Evolutionary conservation across 2,329 filamentous ascomycete genomes (phyloP).

Genomic region (Stagonosporopsis vannaccii): DNA sequence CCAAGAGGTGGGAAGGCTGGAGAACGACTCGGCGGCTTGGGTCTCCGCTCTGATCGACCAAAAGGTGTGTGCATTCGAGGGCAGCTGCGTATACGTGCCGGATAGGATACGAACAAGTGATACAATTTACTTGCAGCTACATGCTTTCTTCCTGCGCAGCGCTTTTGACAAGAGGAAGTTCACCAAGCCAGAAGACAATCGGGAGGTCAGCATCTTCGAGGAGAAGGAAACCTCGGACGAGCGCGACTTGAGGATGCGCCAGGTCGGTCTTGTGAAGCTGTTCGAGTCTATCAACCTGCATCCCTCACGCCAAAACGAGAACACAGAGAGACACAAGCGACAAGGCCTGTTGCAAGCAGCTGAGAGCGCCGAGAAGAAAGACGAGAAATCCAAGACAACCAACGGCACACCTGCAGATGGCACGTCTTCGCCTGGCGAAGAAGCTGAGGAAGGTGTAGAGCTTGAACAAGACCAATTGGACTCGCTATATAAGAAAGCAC

Average conservation of each 20-base stretch:
- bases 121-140: slow-evolving; percentile 89
- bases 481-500: slow-evolving; percentile 90
- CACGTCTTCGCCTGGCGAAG: slow-evolving; percentile 64
- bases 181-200: slow-evolving; percentile 70
- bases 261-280: slow-evolving; percentile 85
- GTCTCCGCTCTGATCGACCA: slow-evolving; percentile 92
- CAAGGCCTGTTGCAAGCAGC: slow-evolving; percentile 86
- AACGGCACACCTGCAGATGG: slow-evolving; percentile 56
- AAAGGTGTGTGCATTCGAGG: slow-evolving; percentile 85
- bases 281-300: slow-evolving; percentile 88
- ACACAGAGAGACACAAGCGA: slow-evolving; percentile 79
- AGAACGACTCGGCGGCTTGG: slow-evolving; percentile 89
- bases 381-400: slow-evolving; percentile 55
- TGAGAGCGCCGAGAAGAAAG: slow-evolving; percentile 79
- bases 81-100: slow-evolving; percentile 85
- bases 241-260: slow-evolving; percentile 79
- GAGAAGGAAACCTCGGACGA: slow-evolving; percentile 87
- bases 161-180: slow-evolving; percentile 75
- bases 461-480: slow-evolving; percentile 96
- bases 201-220: slow-evolving; percentile 77
- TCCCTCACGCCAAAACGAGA: slow-evolving; percentile 76
- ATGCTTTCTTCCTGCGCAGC: slow-evolving; percentile 75
- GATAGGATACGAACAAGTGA: slow-evolving; percentile 88
- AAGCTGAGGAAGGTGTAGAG: slow-evolving; percentile 83
- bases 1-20: slow-evolving; percentile 83